Conservation (phyloP, 495 filamentous ascomycete species). For the Astrothelium macrocarpum region DNA sequence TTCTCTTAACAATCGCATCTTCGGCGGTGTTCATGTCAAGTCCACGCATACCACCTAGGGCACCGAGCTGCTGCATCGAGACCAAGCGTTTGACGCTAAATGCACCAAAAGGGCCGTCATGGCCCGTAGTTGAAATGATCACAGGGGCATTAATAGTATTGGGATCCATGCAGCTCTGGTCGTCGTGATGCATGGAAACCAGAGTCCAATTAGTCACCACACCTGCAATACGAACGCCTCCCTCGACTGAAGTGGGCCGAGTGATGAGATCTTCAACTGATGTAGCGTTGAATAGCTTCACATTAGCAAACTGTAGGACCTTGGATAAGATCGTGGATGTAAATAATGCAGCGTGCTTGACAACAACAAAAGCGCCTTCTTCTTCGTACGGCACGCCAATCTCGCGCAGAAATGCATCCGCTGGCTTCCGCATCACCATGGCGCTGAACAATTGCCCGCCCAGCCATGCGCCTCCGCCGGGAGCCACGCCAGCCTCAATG, state of each 20-base stretch:
- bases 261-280: conserved; percentile 86
- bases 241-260: conserved; percentile 40
- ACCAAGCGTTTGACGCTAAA: conserved; percentile 80
- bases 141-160: conserved; percentile 89
- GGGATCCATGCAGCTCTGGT: conserved; percentile 90
- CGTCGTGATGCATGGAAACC: conserved; percentile 81
- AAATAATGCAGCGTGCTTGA: conserved; percentile 89
- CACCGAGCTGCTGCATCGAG: conserved; percentile 67
- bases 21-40: conserved; percentile 84
- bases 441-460: conserved; percentile 86
- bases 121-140: conserved; percentile 77
- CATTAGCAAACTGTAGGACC: conserved; percentile 73
- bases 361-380: conserved; percentile 70
- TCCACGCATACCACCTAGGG: conserved; percentile 83
- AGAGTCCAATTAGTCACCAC: conserved; percentile 94
- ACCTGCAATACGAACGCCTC: conserved; percentile 61
- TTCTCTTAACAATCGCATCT: conserved; percentile 83
- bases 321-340: conserved; percentile 74
- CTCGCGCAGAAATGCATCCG: conserved; percentile 69
- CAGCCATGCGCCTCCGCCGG: conserved; percentile 83
- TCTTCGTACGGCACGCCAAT: conserved; percentile 79
- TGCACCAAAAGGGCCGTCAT: conserved; percentile 84
- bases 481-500: conserved; percentile 76
- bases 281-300: conserved; percentile 94
- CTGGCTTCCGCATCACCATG: conserved; percentile 90